Conservation (phyloP, 768 basidiomycete species). For the Lanmaoa rubissima region DNA sequence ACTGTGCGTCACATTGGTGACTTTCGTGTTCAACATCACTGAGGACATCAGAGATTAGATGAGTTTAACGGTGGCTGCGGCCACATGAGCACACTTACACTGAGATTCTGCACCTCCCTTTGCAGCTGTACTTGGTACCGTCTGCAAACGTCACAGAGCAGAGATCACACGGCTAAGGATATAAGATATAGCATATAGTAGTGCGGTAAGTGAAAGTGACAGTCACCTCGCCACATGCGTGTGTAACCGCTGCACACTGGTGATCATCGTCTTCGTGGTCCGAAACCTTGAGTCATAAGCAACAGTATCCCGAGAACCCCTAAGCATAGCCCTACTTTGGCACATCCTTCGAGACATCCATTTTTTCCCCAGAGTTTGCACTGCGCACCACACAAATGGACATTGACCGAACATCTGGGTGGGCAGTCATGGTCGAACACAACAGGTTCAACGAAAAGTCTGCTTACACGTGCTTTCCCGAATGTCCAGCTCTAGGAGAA, state of each 20-base stretch:
- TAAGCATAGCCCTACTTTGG: slow-evolving; percentile 38
- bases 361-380: slow-evolving; percentile 45
- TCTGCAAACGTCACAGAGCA: slow-evolving; percentile 24
- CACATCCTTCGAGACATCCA: slow-evolving; percentile 53
- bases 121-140: slow-evolving; percentile 37
- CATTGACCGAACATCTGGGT: slow-evolving; percentile 48
- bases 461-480: slow-evolving; percentile 52
- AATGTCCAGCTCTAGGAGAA: slow-evolving; percentile 50
- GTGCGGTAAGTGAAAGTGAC: background rate
- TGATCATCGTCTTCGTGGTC: slow-evolving; percentile 51
- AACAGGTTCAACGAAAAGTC: slow-evolving; percentile 1
- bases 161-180: slow-evolving; percentile 43
- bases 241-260: slow-evolving; percentile 47
- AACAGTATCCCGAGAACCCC: background rate
- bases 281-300: slow-evolving; percentile 35
- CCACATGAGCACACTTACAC: slow-evolving; percentile 31
- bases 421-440: background rate
- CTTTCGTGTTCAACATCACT: slow-evolving; percentile 47
- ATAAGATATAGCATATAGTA: background rate
- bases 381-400: slow-evolving; percentile 54
- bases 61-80: background rate
- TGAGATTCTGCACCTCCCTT: slow-evolving; percentile 41
- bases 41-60: background rate
- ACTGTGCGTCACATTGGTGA: slow-evolving; percentile 49
- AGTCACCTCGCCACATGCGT: slow-evolving; percentile 54